Evolutionary conservation across 2,329 filamentous ascomycete species (phyloP), one percentile per base, ranked within the genome.

Genomic region (Trichoderma harzianum): DNA sequence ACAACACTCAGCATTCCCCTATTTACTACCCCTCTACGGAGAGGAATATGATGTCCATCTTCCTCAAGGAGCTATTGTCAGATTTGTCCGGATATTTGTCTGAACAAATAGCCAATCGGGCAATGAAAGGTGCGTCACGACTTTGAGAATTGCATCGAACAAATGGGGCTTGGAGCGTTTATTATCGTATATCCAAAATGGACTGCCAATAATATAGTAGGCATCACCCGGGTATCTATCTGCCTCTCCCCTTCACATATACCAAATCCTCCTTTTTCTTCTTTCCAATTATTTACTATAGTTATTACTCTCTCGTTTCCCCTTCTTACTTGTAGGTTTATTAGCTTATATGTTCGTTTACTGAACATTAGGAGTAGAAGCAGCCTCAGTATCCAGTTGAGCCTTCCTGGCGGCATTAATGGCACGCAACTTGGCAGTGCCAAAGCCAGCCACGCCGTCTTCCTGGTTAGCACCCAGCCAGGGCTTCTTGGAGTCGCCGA

Each of bases 401-500:
- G 82, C 82, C 76, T 81, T 83, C 61, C 84, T 80, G 5, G 88
- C 89, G 66, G 84, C 85, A 66, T 89, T 88, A 70, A 91, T 84
- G 69, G 92, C 91, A 85, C 89, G 92, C 76, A 90, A 86, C 86
- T 93, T 96, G 63, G 95, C 95, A 4, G 94, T 98, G 7, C 95
- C 95, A 72, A 97, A 81, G 3, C 95, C 95, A 18, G 89, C 88
- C 65, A 95, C 87, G 47, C 95, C 95, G 2, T 84, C 86, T 81
- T 95, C 93, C 86, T 99, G 96, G 80, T 94, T 91, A 72, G 90
- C 87, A 2, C 95, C 95, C 67, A 99, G 84, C 96, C 96, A 99
- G 21, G 96, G 96, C 88, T 99, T 99, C 85, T 91, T 90, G 68
- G 92, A 91, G 82, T 98, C 96, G 36, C 94, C 95, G 65, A 98